Evolutionary conservation across 1,284 basidiomycete genomes (phyloP).

Genomic region (Sporisorium graminicola): DNA sequence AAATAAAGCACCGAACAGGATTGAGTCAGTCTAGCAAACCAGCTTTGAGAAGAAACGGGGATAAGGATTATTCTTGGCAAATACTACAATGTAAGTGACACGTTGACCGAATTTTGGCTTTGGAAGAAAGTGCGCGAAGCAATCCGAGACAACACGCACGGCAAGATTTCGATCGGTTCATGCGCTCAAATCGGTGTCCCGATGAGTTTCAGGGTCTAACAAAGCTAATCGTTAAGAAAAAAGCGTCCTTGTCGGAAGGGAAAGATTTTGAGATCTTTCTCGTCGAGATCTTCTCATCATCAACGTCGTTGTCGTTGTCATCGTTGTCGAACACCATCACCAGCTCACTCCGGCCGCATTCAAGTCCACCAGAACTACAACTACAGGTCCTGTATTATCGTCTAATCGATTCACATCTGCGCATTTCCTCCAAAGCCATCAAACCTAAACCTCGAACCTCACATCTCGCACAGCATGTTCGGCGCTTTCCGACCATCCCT

Average conservation of each 20-base stretch:
- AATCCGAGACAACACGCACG: slow-evolving; percentile 2
- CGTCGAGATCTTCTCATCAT: not conserved
- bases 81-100: too few relatives aligned
- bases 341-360: too few relatives aligned
- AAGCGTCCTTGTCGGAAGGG: not conserved
- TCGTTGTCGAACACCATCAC: not conserved
- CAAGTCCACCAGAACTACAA: too few relatives aligned
- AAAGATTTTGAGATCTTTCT: slow-evolving; percentile 11
- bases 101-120: not conserved
- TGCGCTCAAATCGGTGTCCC: not conserved
- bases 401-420: too few relatives aligned
- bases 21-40: not conserved
- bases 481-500: slow-evolving; percentile 78
- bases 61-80: not conserved
- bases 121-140: slow-evolving; percentile 5
- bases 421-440: too few relatives aligned
- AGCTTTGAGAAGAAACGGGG: not conserved
- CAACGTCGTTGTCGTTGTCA: not conserved
- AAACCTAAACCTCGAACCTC: too few relatives aligned
- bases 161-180: not conserved
- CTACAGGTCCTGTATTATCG: too few relatives aligned
- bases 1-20: too few relatives aligned
- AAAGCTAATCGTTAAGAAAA: not conserved
- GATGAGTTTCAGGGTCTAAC: not conserved
- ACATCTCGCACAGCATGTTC: slow-evolving; percentile 53